A percentile compares a stretch with the other conserved stretches of the same genome.
phyloP scores from a whole-genome alignment of 257 asterid genomes.

The Nicotiana knightiana region DNA sequence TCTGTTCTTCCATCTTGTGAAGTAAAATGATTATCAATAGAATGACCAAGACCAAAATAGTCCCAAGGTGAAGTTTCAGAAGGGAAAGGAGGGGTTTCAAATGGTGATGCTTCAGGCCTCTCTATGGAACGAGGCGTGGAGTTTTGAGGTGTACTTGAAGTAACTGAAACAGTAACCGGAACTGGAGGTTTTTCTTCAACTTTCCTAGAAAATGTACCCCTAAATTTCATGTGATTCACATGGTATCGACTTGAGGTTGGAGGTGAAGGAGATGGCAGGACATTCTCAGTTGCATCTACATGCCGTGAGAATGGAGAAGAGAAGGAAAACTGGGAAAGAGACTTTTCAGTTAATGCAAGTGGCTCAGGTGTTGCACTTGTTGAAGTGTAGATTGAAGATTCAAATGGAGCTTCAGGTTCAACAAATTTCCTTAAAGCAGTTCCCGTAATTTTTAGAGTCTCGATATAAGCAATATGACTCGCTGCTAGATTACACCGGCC shows the following conservation, averaged over 20 bases:
- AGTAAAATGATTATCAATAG: conserved; percentile 54
- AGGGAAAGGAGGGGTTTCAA: conserved; percentile 34
- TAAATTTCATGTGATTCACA: conserved; percentile 67
- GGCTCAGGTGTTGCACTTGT: conserved; percentile 48
- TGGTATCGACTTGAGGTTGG: conserved; percentile 36
- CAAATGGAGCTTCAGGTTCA: conserved; percentile 57
- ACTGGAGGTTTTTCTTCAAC: conserved; percentile 69
- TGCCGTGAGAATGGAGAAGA: conserved; percentile 50
- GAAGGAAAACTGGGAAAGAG: conserved; percentile 50
- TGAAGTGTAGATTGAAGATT: conserved; percentile 36
- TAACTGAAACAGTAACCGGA: conserved; percentile 49
- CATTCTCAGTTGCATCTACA: conserved; percentile 39
- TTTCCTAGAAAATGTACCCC: conserved; percentile 56
- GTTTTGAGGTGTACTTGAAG: conserved; percentile 57
- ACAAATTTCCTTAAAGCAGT: conserved; percentile 61
- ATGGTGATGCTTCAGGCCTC: conserved; percentile 39
- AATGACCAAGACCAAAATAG: conserved; percentile 73
- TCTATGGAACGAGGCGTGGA: conserved; percentile 49
- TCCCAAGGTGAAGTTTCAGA: conserved; percentile 84
- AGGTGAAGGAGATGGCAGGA: conserved; percentile 60
- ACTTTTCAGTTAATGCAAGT: conserved; percentile 36
- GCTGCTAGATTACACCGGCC: conserved; percentile 91
- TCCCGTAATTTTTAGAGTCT: conserved; percentile 61
- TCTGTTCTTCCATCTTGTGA: conserved; percentile 33
- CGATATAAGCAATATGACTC: conserved; percentile 66